A percentile compares a stretch with the other conserved stretches of the same genome.
These are phyloP conservation scores for Wickerhamomyces ciferrii DNA, from an alignment of 805 yeast species.

Conservation along the genomic window DNA sequence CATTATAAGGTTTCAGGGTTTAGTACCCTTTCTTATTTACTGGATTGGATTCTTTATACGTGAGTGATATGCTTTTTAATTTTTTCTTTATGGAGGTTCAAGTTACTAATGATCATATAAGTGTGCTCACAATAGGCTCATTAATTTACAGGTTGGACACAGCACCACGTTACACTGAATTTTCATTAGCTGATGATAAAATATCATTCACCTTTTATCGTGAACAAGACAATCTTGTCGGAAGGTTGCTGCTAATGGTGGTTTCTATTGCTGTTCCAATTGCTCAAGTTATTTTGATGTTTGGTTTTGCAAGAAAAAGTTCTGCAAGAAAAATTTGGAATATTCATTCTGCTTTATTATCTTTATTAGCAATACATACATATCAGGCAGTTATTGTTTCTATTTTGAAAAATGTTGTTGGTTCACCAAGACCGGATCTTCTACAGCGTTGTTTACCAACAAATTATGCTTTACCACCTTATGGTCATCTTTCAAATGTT, in stretches of 20 bases:
- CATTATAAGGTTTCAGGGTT: constrained; percentile 22
- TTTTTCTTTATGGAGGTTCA: too few species aligned
- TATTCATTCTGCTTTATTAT: constrained; percentile 29
- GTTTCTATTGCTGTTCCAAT: constrained; percentile 29
- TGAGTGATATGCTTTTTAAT: not conserved
- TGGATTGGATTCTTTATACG: constrained; percentile 27
- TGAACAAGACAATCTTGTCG: constrained; percentile 26
- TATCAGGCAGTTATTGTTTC: constrained; percentile 34
- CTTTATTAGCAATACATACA: constrained; percentile 31
- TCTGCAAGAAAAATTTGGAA: constrained; percentile 33
- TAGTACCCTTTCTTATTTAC: constrained; percentile 23
- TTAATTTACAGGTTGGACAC: constrained; percentile 26
- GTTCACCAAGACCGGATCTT: constrained; percentile 50
- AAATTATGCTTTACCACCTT: constrained; percentile 24
- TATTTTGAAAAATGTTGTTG: constrained; percentile 42
- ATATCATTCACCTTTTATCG: constrained; percentile 29
- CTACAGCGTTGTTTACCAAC: constrained; percentile 43
- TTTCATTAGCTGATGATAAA: constrained; percentile 27
- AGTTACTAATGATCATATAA: not conserved
- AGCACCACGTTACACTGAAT: constrained; percentile 36
- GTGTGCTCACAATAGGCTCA: constrained; percentile 9
- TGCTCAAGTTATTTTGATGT: constrained; percentile 19
- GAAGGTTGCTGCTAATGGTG: constrained; percentile 25
- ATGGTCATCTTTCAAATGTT: constrained; percentile 35
- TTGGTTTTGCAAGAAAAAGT: constrained; percentile 14